These are phyloP conservation scores for Raffaelea ambrosiae DNA, from an alignment of 2,329 filamentous ascomycete genomes.

Conservation along the genomic window DNA sequence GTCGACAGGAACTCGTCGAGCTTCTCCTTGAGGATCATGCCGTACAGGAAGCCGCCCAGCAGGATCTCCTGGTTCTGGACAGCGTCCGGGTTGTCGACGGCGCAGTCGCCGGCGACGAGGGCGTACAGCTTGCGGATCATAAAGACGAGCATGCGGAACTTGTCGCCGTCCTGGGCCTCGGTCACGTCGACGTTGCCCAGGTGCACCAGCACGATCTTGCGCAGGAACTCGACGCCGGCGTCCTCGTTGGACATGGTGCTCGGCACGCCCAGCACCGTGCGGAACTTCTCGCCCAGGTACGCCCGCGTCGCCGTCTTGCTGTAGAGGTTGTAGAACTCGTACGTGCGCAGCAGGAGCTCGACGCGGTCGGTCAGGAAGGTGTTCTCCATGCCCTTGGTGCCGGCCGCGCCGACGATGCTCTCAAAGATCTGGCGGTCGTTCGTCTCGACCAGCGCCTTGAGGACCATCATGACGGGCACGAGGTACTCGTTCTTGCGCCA, in stretches of 20 bases:
- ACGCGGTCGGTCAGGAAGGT: slow-evolving; percentile 94
- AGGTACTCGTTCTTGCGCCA: slow-evolving; percentile 97
- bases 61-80: slow-evolving; percentile 94
- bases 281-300: slow-evolving; percentile 86
- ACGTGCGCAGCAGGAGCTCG: slow-evolving; percentile 83
- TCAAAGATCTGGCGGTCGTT: slow-evolving; percentile 96
- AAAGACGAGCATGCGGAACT: slow-evolving; percentile 88
- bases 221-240: slow-evolving; percentile 82
- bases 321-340: slow-evolving; percentile 83
- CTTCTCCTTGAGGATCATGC: slow-evolving; percentile 90
- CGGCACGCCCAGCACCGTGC: slow-evolving; percentile 75
- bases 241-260: slow-evolving; percentile 81
- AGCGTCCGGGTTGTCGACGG: slow-evolving; percentile 91
- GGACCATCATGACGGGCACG: slow-evolving; percentile 91
- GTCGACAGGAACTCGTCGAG: slow-evolving; percentile 76
- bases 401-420: slow-evolving; percentile 71
- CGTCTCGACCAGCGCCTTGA: slow-evolving; percentile 91
- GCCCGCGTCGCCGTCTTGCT: slow-evolving; percentile 72
- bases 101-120: slow-evolving; percentile 84
- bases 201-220: slow-evolving; percentile 85
- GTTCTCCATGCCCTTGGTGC: slow-evolving; percentile 70
- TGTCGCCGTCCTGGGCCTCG: slow-evolving; percentile 76
- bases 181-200: slow-evolving; percentile 80
- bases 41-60: slow-evolving; percentile 86
- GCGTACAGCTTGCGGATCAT: slow-evolving; percentile 96